Evolutionary conservation across 768 basidiomycete genomes (phyloP), one percentile per base, ranked within the genome.

Genomic region (Rhodotorula paludigena): DNA sequence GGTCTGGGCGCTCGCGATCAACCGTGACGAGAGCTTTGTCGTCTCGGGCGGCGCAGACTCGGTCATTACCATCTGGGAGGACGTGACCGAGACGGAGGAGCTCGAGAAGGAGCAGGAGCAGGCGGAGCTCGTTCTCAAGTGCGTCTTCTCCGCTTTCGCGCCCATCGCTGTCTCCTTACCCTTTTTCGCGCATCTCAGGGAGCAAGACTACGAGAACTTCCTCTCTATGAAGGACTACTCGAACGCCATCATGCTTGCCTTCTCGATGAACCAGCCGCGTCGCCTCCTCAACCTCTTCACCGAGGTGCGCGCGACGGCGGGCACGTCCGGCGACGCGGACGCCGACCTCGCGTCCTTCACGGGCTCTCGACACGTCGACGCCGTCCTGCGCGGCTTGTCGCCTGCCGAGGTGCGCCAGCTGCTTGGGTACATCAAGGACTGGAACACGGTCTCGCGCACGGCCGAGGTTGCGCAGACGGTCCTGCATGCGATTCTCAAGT

Each of bases 11-110:
- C 82, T 98, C 20, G 86, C 91, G 15, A 80, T 96, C 53, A 88
- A 86, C 74, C 77, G 81, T 14, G 90, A 98, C 76, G 92, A 92
- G 75, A 82, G 81, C 53, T 89, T 84, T 0, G 86, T 98, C 74
- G 86, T 97, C 30, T 93, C 93, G 30, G 96, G 90, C 21, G 92
- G 91, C 12, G 96, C 96, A 15, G 96, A 99, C 78, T 97, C 94
- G 20, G 84, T 96, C 15, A 85, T 96, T 65, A 98, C 91, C 6
- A 89, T 99, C 77, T 98, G 96, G 96, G 83, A 90, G 79, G 94
- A 98, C 78, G 90, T 88, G 69, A 96, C 93, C 0, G 89, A 89
- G 76, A 86, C 89, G 71, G 83, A 89, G 68, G 86, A 89, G 72
- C 80, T 81, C 44, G 87, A 90, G 77, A 88, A 86, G 76, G 87